Evolutionary conservation across 2,329 filamentous ascomycete genomes (phyloP).

Genomic region (Penicillium polonicum): DNA sequence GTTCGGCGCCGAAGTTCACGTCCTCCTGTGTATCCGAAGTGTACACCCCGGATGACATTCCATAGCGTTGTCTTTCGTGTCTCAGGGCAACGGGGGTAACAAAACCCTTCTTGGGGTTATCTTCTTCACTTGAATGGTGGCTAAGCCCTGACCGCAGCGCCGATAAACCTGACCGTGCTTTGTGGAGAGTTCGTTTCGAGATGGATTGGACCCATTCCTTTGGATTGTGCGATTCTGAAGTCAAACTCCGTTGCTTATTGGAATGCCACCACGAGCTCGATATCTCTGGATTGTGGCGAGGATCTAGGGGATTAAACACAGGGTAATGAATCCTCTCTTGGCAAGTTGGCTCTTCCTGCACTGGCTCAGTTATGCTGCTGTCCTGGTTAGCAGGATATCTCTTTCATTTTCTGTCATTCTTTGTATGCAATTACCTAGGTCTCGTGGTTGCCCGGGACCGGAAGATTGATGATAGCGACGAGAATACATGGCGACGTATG

Average conservation of each 20-base stretch:
- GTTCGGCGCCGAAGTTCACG: conserved; percentile 15
- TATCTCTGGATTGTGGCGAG: conserved; percentile 35
- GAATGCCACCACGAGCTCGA: conserved; percentile 11
- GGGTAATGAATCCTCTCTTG: conserved; percentile 38
- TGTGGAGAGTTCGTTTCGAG: conserved; percentile 32
- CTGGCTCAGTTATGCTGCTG: neutral
- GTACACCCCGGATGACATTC: neutral
- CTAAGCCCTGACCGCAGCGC: conserved; percentile 31
- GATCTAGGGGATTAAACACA: conserved; percentile 37
- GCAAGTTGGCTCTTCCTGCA: conserved; percentile 23
- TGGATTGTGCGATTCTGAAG: conserved; percentile 19
- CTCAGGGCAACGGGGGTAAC: neutral
- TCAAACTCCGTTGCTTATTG: conserved; percentile 13
- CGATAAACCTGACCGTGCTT: conserved; percentile 32
- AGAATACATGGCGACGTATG: conserved; percentile 17
- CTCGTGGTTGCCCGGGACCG: conserved; percentile 20
- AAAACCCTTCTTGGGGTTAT: neutral
- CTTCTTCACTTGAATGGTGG: conserved; percentile 17
- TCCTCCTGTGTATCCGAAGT: conserved; percentile 19
- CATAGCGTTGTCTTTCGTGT: neutral
- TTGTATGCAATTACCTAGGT: conserved; percentile 20
- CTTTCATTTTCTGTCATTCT: neutral
- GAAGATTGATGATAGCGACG: conserved; percentile 24
- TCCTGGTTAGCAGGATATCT: neutral
- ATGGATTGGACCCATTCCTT: conserved; percentile 29